A percentile compares a stretch with the other conserved stretches of the same genome.
Evolutionary conservation across 2,329 filamentous ascomycete species (phyloP).

Genomic region (Phyllosticta citriasiana): DNA sequence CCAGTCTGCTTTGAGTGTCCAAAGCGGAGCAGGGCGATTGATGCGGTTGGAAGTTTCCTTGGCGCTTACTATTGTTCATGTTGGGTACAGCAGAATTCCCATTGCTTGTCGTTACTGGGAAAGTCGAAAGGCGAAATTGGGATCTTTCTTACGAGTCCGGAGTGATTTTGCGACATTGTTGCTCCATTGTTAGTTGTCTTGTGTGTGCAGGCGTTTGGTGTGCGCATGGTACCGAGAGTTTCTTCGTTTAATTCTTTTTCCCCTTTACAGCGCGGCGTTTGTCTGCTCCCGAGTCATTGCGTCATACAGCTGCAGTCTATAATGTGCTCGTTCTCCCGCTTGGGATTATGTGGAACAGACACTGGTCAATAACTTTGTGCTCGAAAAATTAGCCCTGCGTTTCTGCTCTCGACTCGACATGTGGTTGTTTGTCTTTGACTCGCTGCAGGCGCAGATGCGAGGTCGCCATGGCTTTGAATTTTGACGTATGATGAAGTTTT

Average conservation of each 20-base stretch:
- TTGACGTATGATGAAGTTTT: no score
- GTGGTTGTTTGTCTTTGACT: neutral
- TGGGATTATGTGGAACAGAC: neutral
- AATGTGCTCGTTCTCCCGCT: neutral
- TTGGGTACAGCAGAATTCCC: constrained; percentile 6
- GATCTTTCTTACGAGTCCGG: neutral
- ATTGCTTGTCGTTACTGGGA: neutral
- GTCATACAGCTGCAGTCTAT: neutral
- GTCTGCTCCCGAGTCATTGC: neutral
- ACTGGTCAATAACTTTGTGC: neutral
- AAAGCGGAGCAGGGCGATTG: neutral
- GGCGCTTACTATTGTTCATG: constrained; percentile 4
- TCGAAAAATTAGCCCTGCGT: neutral
- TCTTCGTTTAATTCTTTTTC: neutral
- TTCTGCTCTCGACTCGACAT: neutral
- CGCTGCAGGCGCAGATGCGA: no score
- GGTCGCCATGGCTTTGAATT: no score
- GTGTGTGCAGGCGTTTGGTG: neutral
- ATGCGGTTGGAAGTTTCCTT: neutral
- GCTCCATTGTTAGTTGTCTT: neutral
- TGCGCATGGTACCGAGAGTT: neutral
- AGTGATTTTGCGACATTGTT: neutral
- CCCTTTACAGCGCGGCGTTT: neutral
- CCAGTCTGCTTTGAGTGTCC: neutral
- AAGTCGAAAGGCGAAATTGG: constrained; percentile 1